Base-by-base conservation (phyloP, 306 rosid species). In the Notholithocarpus densiflorus region DNA sequence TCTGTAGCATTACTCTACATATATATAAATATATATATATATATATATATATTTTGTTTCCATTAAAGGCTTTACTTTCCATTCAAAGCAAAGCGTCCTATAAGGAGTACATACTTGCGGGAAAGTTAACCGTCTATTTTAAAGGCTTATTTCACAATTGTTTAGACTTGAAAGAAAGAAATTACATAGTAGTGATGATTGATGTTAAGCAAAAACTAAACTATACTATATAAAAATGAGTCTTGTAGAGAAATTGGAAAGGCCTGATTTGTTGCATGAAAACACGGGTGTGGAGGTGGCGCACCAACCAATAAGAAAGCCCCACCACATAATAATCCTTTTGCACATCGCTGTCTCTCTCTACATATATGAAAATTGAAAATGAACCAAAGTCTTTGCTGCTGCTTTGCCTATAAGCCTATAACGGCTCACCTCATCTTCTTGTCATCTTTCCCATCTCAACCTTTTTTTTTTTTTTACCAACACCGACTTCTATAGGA, bases 211-310 rank as follows among this genome's bases (percentile, higher is more conserved):
- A 75, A 81, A 72, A 60, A 53, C 20, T 68, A 65, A 37, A 75
- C 51, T 40, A 40, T 2, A 40, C 45, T 40, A 8, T 40, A 40
- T 40, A 40, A 40, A 40, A 40, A 40, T 11, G 53, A 48, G 53
- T 77, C 82, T 77, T 64, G 45, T 40, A 76, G 12, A 77, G 80
- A 84, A 84, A 83, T 81, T 59, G 79, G 80, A 80, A 78, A 77
- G 75, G 72, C 87, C 89, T 83, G 81, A 89, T 83, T 89, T 89
- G 87, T 81, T 87, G 93, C 93, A 87, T 89, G 89, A 85, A 87
- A 89, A 84, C 77, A 87, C 70, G 84, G 89, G 56, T 56, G 86
- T 54, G 21, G 82, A 75, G 82, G 61, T 71, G 77, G 45, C 45
- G 45, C 85, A 79, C 87, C 88, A 68, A 80, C 93, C 88, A 85